Evolutionary conservation across 805 yeast species (phyloP), one percentile per base, ranked within the genome.

Genomic region (Maudiozyma saulgeensis): DNA sequence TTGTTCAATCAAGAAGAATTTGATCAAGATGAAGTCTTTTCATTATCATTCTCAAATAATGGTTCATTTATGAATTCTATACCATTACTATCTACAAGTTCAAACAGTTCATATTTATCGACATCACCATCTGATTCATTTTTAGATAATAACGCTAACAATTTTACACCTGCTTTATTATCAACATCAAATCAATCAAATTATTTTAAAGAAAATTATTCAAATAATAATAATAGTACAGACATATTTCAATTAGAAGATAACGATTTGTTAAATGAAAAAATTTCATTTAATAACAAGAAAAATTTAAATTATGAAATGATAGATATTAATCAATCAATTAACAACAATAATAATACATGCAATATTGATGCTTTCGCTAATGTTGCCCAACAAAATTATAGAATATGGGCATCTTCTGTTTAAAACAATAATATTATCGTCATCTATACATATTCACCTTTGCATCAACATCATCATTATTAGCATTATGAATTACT

Each of bases 311-410:
- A 9, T 8, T 7, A 9, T 42, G 12, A 16, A 18, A 28, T 16
- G 43, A 38, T 19, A 38, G 19, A 16, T 18, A 38, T 11, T 19
- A 23, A 11, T 12, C 28, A 38, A 18, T 18, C 41, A 16, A 38
- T 6, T 38, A 25, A 37, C 16, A 26, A 19, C 18, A 26, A 23
- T 8, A 23, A 35, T 21, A 25, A 38, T 9, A 46, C 43, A 16
- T 7, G 41, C 4, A 32, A 11, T 18, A 42, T 44, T 32, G 55
- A 53, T 41, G 50, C 45, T 23, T 56, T 59, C n/a, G 56, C 54
- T 34, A 53, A 57, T 46, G 60, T 52, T 15, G 63, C 66, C 23
- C 62, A 60, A 49, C 59, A 61, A 47, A 61, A 61, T 51, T 61
- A 61, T 51, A 56, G 59, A 51, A 40, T 58, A 18, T 61, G 66